These are phyloP conservation scores for Plenodomus tracheiphilus DNA, from an alignment of 2,329 filamentous ascomycete genomes.

Conservation along the genomic window DNA sequence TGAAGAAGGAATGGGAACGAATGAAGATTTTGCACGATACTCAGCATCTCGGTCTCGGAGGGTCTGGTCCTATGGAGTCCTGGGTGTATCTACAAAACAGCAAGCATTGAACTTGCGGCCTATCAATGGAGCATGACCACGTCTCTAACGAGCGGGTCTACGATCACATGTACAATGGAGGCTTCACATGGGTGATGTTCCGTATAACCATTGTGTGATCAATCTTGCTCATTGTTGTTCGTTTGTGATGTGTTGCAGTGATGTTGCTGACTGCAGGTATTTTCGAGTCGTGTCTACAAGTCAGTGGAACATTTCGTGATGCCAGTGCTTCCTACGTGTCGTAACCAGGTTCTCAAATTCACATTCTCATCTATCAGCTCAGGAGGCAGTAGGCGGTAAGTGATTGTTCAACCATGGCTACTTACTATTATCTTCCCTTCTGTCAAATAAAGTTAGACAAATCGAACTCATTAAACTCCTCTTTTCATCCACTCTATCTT, in stretches of 20 bases:
- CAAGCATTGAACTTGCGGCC: slow-evolving; percentile 48
- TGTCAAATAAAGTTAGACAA: too few species aligned
- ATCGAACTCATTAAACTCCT: too few species aligned
- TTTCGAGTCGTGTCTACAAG: background rate
- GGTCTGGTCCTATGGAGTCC: slow-evolving; percentile 43
- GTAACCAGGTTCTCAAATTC: too few species aligned
- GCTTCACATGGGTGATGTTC: slow-evolving; percentile 61
- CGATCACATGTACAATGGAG: slow-evolving; percentile 58
- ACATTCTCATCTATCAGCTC: too few species aligned
- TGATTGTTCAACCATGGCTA: too few species aligned
- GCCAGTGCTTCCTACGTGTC: too few species aligned
- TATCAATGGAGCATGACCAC: slow-evolving; percentile 50
- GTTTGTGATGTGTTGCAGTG: slow-evolving; percentile 24
- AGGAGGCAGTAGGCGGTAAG: too few species aligned
- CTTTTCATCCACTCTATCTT: too few species aligned
- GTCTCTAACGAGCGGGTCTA: slow-evolving; percentile 42
- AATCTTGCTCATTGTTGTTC: slow-evolving; percentile 20
- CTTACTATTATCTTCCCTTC: too few species aligned
- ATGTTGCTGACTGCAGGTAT: slow-evolving; percentile 4
- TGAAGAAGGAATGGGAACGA: slow-evolving; percentile 25
- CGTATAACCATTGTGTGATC: slow-evolving; percentile 61
- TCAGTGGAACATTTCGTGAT: too few species aligned
- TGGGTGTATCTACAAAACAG: slow-evolving; percentile 48
- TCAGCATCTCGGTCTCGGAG: slow-evolving; percentile 45
- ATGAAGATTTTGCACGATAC: slow-evolving; percentile 40